Conservation (phyloP, 371 early-diverging fungal species). For the Rhizopus delemar region DNA sequence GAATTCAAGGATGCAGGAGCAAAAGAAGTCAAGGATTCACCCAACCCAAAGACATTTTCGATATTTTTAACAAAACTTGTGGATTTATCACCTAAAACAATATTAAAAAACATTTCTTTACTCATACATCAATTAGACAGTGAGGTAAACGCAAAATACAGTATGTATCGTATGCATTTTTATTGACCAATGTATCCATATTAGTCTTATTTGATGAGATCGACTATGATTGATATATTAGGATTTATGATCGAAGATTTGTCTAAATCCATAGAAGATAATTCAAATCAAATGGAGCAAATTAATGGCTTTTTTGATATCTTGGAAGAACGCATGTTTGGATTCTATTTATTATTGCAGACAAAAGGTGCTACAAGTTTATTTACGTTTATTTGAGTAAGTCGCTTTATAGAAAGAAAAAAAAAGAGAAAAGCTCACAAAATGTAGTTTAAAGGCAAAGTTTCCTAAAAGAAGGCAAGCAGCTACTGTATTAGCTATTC, state of each 20-base stretch:
- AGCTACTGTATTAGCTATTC: slow-evolving; percentile 68
- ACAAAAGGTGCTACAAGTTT: slow-evolving; percentile 84
- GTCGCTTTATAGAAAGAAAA: slow-evolving; percentile 11
- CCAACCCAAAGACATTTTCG: slow-evolving; percentile 81
- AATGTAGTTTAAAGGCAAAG: slow-evolving; percentile 54
- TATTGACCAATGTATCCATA: not conserved
- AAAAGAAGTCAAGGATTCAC: slow-evolving; percentile 67
- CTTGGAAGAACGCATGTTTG: slow-evolving; percentile 85
- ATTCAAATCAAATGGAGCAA: slow-evolving; percentile 61
- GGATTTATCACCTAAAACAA: slow-evolving; percentile 74
- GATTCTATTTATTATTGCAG: slow-evolving; percentile 84
- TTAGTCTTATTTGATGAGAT: slow-evolving; percentile 83
- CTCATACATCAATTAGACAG: slow-evolving; percentile 85
- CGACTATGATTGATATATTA: slow-evolving; percentile 84
- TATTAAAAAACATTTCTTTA: slow-evolving; percentile 84
- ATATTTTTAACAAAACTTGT: slow-evolving; percentile 82
- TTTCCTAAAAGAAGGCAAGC: slow-evolving; percentile 83
- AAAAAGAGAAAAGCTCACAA: not conserved
- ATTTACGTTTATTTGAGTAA: slow-evolving; percentile 79
- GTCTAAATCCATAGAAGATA: slow-evolving; percentile 59
- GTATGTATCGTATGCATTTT: not conserved
- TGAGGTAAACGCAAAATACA: slow-evolving; percentile 56
- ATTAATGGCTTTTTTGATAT: slow-evolving; percentile 80
- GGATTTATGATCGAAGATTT: slow-evolving; percentile 78
- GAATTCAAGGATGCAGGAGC: slow-evolving; percentile 57